A percentile compares a stretch with the other conserved stretches of the same genome.
phyloP scores from a whole-genome alignment of 2,329 filamentous ascomycete genomes.

The Saccharata proteae region DNA sequence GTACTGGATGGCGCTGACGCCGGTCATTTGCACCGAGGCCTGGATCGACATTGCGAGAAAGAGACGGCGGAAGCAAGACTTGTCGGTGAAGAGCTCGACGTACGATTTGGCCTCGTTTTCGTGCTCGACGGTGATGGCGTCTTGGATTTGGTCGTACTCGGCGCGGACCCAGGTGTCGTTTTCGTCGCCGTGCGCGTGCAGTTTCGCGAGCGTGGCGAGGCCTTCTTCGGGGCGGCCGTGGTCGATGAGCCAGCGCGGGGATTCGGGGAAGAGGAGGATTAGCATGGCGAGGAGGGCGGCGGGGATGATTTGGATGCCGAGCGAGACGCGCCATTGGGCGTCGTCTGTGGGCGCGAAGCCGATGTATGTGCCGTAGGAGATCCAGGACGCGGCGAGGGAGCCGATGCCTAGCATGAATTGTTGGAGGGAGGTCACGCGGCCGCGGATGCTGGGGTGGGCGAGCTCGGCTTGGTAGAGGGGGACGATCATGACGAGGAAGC shows the following conservation, averaged over 20 bases:
- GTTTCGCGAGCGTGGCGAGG: constrained; percentile 51
- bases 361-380: constrained; percentile 51
- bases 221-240: constrained; percentile 54
- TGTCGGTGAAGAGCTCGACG: constrained; percentile 52
- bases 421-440: constrained; percentile 61
- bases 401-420: constrained; percentile 77
- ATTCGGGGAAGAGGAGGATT: constrained; percentile 62
- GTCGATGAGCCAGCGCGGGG: constrained; percentile 59
- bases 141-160: constrained; percentile 60
- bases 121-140: constrained; percentile 52
- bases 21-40: constrained; percentile 64
- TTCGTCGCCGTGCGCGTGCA: constrained; percentile 57
- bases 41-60: constrained; percentile 59
- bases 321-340: constrained; percentile 49
- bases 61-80: constrained; percentile 57
- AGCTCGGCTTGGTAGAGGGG: constrained; percentile 71
- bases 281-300: constrained; percentile 51
- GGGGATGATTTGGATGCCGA: constrained; percentile 61
- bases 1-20: constrained; percentile 53
- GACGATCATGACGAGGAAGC: constrained; percentile 51
- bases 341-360: constrained; percentile 35
- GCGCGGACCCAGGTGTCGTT: constrained; percentile 58
- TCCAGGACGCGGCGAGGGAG: constrained; percentile 59
- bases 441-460: constrained; percentile 65
- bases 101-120: constrained; percentile 60